phyloP scores from a whole-genome alignment of 2,329 filamentous ascomycete genomes.

The Colletotrichum liriopes region DNA sequence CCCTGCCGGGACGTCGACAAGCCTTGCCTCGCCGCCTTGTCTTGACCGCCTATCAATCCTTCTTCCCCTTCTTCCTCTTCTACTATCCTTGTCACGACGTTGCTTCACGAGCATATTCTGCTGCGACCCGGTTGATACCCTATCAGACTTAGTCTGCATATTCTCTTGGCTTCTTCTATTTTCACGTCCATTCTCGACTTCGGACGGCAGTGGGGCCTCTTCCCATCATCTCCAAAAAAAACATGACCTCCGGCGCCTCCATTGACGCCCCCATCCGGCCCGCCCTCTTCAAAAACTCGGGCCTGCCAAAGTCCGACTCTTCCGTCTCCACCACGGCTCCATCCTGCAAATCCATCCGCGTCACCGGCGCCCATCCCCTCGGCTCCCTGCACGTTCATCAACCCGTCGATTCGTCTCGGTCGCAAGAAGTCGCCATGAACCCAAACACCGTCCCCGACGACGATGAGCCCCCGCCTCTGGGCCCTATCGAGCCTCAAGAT shows the following conservation, averaged over 20 bases:
- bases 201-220: constrained; percentile 23
- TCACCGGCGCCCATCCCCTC: constrained; percentile 58
- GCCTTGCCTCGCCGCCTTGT: not conserved
- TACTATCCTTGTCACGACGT: not conserved
- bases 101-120: constrained; percentile 3
- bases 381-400: constrained; percentile 60
- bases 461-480: constrained; percentile 52
- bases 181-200: constrained; percentile 5
- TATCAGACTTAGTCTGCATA: constrained; percentile 6
- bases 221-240: constrained; percentile 22
- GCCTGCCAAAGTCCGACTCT: constrained; percentile 56
- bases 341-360: constrained; percentile 54
- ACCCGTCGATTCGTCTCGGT: constrained; percentile 43
- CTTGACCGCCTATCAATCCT: not conserved
- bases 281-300: constrained; percentile 41
- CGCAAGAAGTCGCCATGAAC: constrained; percentile 41
- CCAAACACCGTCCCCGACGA: constrained; percentile 44
- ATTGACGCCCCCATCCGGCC: constrained; percentile 42
- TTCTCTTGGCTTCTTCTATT: not conserved
- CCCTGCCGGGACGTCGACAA: not conserved
- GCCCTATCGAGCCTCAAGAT: constrained; percentile 37
- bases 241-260: constrained; percentile 36
- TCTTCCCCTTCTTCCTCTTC: not conserved
- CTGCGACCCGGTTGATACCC: constrained; percentile 8
- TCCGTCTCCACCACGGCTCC: constrained; percentile 50